phyloP scores from a whole-genome alignment of 805 yeast species.

The Nadsonia fulvescens region DNA sequence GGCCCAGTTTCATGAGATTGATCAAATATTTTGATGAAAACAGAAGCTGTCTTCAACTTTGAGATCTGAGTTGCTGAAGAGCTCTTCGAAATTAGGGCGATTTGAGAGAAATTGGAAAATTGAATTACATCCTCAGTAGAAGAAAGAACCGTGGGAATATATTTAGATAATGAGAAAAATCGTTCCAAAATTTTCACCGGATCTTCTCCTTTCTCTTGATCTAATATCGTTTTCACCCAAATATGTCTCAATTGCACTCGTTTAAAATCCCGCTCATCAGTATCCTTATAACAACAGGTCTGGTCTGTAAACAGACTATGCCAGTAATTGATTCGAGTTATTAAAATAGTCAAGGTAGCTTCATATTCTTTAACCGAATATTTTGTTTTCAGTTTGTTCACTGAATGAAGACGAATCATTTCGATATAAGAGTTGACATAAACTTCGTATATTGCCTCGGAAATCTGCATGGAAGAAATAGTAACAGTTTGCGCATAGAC shows the following conservation, averaged over 20 bases:
- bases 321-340: too few species aligned
- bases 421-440: constrained; percentile 11
- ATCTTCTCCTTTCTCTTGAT: constrained; percentile 24
- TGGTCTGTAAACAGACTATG: too few species aligned
- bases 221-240: constrained; percentile 31
- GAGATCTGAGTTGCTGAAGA: constrained; percentile 45
- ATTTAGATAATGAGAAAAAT: constrained; percentile 12
- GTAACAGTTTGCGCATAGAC: too few species aligned
- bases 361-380: too few species aligned
- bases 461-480: constrained; percentile 4
- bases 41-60: constrained; percentile 49
- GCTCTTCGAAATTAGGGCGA: constrained; percentile 35
- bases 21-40: constrained; percentile 35
- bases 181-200: constrained; percentile 17
- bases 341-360: too few species aligned
- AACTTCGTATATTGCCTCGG: constrained; percentile 11
- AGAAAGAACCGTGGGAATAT: constrained; percentile 5
- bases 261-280: too few species aligned
- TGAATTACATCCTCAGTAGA: constrained; percentile 17
- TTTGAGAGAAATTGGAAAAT: constrained; percentile 39
- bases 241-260: too few species aligned
- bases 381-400: too few species aligned
- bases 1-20: constrained; percentile 5
- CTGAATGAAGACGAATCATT: too few species aligned
- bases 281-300: too few species aligned